A percentile compares a stretch with the other conserved stretches of the same genome.
phyloP scores from a whole-genome alignment of 2,329 filamentous ascomycete genomes.

The Fusarium hainanense region DNA sequence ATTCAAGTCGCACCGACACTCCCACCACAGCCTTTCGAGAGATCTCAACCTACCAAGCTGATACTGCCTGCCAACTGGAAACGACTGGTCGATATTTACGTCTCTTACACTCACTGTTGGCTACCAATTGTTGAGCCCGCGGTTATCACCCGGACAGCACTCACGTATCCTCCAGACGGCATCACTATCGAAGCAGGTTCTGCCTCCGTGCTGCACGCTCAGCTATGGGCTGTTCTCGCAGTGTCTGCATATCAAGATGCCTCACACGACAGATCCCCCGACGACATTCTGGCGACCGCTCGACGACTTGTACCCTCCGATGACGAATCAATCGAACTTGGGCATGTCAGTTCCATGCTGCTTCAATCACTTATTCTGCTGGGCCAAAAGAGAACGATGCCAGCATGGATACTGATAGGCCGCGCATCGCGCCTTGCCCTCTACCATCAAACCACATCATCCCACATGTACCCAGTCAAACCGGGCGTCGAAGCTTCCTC shows the following conservation, averaged over 20 bases:
- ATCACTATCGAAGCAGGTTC: constrained; percentile 46
- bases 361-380: constrained; percentile 72
- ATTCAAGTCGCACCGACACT: constrained; percentile 25
- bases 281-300: constrained; percentile 63
- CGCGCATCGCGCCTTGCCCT: constrained; percentile 64
- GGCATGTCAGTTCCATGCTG: constrained; percentile 54
- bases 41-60: constrained; percentile 35
- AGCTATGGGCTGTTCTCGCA: constrained; percentile 69
- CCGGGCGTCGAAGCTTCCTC: constrained; percentile 21
- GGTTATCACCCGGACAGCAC: constrained; percentile 63
- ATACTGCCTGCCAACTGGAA: constrained; percentile 65
- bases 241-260: constrained; percentile 67
- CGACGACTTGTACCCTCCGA: constrained; percentile 61
- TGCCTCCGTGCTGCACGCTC: constrained; percentile 59
- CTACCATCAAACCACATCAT: constrained; percentile 37
- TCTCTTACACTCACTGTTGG: constrained; percentile 81
- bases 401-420: constrained; percentile 74
- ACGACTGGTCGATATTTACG: constrained; percentile 76
- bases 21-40: not conserved
- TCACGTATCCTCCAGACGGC: constrained; percentile 55
- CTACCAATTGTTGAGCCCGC: constrained; percentile 78
- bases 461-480: constrained; percentile 39
- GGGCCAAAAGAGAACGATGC: constrained; percentile 64
- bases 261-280: constrained; percentile 25
- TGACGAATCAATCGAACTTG: constrained; percentile 60